phyloP scores from a whole-genome alignment of 2,329 filamentous ascomycete genomes.

The Incumbomyces lentus region DNA sequence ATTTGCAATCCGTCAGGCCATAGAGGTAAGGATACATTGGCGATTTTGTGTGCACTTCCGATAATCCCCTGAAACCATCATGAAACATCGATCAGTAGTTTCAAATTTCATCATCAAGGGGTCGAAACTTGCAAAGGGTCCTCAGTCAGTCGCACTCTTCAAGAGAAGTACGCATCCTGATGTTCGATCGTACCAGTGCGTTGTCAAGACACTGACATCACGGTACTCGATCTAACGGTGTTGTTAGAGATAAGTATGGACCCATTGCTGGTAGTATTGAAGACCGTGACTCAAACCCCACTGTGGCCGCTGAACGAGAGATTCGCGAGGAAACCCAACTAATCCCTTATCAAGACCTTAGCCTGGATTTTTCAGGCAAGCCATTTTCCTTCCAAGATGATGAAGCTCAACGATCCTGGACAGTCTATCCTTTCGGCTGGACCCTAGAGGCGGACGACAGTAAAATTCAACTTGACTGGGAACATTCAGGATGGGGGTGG shows the following conservation, averaged over 20 bases:
- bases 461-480: constrained; percentile 46
- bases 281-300: constrained; percentile 39
- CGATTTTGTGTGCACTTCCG: neutral
- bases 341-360: constrained; percentile 33
- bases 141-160: constrained; percentile 48
- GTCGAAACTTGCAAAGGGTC: constrained; percentile 12
- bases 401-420: constrained; percentile 48
- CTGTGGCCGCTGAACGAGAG: constrained; percentile 52
- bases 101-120: constrained; percentile 34
- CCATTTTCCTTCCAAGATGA: constrained; percentile 48
- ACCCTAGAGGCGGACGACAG: constrained; percentile 11
- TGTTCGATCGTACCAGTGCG: constrained; percentile 51
- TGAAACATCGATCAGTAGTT: constrained; percentile 28
- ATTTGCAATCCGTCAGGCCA: no score
- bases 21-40: no score
- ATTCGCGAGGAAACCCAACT: constrained; percentile 53
- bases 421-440: constrained; percentile 51
- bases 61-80: neutral
- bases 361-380: constrained; percentile 47
- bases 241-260: constrained; percentile 44
- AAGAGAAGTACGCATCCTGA: constrained; percentile 43
- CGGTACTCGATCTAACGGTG: neutral
- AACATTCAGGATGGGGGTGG: constrained; percentile 51
- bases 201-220: constrained; percentile 1
- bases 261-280: constrained; percentile 55